Base-by-base conservation (phyloP, 208 protist species). In the Angomonas deanei region DNA sequence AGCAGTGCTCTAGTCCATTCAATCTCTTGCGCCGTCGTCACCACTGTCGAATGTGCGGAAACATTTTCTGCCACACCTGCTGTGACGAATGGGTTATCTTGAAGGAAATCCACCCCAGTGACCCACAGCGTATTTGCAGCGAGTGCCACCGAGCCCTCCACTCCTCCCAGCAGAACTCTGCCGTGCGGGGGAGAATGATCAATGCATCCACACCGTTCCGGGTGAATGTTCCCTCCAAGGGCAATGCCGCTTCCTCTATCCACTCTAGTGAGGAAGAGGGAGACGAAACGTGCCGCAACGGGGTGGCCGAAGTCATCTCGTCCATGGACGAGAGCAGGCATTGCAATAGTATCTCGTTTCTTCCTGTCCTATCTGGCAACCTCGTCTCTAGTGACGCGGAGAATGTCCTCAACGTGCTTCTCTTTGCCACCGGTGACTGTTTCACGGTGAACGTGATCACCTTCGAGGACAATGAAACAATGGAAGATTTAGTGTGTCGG, bases 51-150 rank as follows among this genome's bases (percentile, higher is more conserved):
- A 65, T 61, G 30, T 76, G 71, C 30, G 74, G 74, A 19, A 57
- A 64, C 19, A 76, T 82, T 42, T 88, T 84, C 53, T 84, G 78
- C 53, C 57, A 57, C 26, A 54, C 64, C 0, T 88, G 82, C 58
- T 76, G 68, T 1, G 68, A 55, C 0, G 57, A 64, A 5, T 72
- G 55, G 26, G 31, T 60, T 15, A 21, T 42, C 17, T 64, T 84
- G 17, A 69, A 68, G 0, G 49, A 59, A 3, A 56, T 82, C 6
- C 32, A 58, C 5, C 50, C 58, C 8, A 31, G 34, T 0, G 71
- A 78, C 15, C 68, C 66, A 5, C 77, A 82, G 55, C 77, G 82
- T 19, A 59, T 88, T 56, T 88, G 82, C 56, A 50, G 23, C 1
- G 64, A 50, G 19, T 88, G 77, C 47, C 55, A 56, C 23, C 1